phyloP scores from a whole-genome alignment of 202 grass and related monocot genomes.

The Tripidium arundinaceum region DNA sequence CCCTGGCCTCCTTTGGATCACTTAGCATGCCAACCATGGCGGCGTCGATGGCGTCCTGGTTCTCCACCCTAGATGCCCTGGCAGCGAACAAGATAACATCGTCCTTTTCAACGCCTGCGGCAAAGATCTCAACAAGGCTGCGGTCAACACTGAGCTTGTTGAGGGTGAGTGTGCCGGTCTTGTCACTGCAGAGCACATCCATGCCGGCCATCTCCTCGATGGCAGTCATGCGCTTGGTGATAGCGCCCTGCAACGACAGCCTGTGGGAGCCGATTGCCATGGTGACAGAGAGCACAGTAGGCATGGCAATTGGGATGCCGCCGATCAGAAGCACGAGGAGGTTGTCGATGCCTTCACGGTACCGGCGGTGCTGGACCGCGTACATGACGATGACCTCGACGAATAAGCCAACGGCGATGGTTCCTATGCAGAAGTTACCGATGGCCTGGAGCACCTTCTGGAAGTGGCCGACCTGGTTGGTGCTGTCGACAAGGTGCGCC shows the following conservation, averaged over 20 bases:
- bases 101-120: slow-evolving; percentile 31
- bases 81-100: slow-evolving; percentile 43
- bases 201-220: slow-evolving; percentile 79
- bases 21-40: slow-evolving; percentile 59
- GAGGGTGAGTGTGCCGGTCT: slow-evolving; percentile 64
- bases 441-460: slow-evolving; percentile 61
- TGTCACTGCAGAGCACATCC: slow-evolving; percentile 74
- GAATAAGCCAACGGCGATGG: slow-evolving; percentile 40
- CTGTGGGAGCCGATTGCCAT: slow-evolving; percentile 67
- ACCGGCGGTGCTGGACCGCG: slow-evolving; percentile 47
- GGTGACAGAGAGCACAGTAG: slow-evolving; percentile 63
- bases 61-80: slow-evolving; percentile 59
- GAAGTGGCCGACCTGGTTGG: slow-evolving; percentile 73
- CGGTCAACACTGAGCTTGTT: slow-evolving; percentile 56
- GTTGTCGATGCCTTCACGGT: slow-evolving; percentile 67
- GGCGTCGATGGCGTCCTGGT: slow-evolving; percentile 69
- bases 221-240: slow-evolving; percentile 75
- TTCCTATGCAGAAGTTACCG: slow-evolving; percentile 66
- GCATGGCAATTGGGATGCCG: slow-evolving; percentile 73
- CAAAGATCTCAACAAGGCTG: slow-evolving; percentile 46
- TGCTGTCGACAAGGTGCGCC: slow-evolving; percentile 73
- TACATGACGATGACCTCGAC: slow-evolving; percentile 65
- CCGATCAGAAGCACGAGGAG: slow-evolving; percentile 65
- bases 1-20: slow-evolving; percentile 63
- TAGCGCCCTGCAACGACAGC: slow-evolving; percentile 51